Evolutionary conservation across 805 yeast genomes (phyloP), one percentile per base, ranked within the genome.

Genomic region (Suhomyces pyralidae): DNA sequence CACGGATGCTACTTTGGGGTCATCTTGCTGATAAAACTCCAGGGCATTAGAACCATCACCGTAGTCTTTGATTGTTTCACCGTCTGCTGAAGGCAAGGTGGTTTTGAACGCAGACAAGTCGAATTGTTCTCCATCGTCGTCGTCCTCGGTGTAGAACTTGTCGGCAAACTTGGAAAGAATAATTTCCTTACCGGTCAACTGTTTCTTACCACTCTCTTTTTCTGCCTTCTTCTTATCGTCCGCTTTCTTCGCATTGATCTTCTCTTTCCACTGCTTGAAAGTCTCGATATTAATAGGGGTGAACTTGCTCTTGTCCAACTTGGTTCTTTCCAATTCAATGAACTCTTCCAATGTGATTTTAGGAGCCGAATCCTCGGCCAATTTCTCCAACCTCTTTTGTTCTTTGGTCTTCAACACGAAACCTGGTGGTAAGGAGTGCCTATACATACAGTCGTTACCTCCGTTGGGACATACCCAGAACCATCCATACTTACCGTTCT

Each of bases 401-500:
- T 94, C 99, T 73, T 92, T 93, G 36, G 99, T 96, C 79, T 94
- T 94, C 74, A 94, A 81, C 53, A 90, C 96, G 71, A 91, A 96
- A 0, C 99, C 99, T 46, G 96, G 92, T 40, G 99, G 99, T 65
- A 94, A 79, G 7, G 97, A 88, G 71, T 94, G 99, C 71, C 83
- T 85, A 76, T 94, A 94, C 77, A 86, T 93, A 82, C 99, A 94
- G 55, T 83, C 86, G 55, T 87, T 83, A 59, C 97, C 97, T 40
- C 93, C 92, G 61, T 90, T 90, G 25, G 99, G 99, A 77, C 99
- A 94, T 19, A 81, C 79, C 99, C 99, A 94, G 73, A 94, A 92
- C 99, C 99, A 94, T 65, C 99, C 99, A 68, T 94, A 94, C 67
- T 93, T 93, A 53, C 93, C 94, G 65, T 91, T 90, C 67, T 94